Evolutionary conservation across 805 yeast species (phyloP).

Genomic region (Millerozyma miso): DNA sequence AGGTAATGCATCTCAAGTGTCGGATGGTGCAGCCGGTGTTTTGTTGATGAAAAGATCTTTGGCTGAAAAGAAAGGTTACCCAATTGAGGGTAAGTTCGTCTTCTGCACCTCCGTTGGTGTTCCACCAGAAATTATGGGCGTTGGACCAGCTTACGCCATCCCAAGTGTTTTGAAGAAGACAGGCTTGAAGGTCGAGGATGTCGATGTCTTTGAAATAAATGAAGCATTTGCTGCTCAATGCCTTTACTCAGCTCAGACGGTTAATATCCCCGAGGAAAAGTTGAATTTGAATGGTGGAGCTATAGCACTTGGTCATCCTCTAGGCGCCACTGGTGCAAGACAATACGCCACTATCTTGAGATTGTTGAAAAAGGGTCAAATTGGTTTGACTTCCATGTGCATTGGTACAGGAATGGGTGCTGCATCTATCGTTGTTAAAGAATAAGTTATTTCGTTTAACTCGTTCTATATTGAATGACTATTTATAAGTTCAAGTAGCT

Average conservation of each 20-base stretch:
- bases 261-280: slow-evolving; percentile 57
- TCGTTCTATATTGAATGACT: not conserved
- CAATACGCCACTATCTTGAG: slow-evolving; percentile 85
- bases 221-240: slow-evolving; percentile 98
- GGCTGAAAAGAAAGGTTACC: slow-evolving; percentile 70
- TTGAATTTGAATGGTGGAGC: slow-evolving; percentile 95
- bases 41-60: slow-evolving; percentile 78
- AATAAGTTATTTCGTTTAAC: slow-evolving; percentile 37
- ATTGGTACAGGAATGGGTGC: slow-evolving; percentile 99
- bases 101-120: slow-evolving; percentile 84
- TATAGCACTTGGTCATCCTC: slow-evolving; percentile 92
- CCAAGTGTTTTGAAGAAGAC: slow-evolving; percentile 69
- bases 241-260: slow-evolving; percentile 62
- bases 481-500: not conserved
- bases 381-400: slow-evolving; percentile 95
- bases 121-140: slow-evolving; percentile 96
- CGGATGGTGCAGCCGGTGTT: slow-evolving; percentile 94
- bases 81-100: slow-evolving; percentile 75
- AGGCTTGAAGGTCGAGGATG: slow-evolving; percentile 59
- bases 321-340: slow-evolving; percentile 68
- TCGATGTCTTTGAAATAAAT: slow-evolving; percentile 80
- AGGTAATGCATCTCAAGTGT: slow-evolving; percentile 93
- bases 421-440: slow-evolving; percentile 80
- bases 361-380: slow-evolving; percentile 72
- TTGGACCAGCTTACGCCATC: slow-evolving; percentile 95